These are phyloP conservation scores for Crepidotus variabilis DNA, from an alignment of 768 basidiomycete species.

Conservation along the genomic window DNA sequence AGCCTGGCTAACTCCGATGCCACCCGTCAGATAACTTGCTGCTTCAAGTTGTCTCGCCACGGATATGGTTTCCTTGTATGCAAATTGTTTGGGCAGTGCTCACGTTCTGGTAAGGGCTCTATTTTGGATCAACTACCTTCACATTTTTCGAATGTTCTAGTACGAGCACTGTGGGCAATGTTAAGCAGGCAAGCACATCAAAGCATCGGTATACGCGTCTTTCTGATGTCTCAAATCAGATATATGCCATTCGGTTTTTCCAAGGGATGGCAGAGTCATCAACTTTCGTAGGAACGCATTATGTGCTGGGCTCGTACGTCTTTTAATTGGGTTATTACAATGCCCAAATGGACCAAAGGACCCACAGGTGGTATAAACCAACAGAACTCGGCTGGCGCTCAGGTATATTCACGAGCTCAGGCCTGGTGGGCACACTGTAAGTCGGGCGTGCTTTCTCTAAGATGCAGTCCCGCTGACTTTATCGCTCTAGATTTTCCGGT, in stretches of 20 bases:
- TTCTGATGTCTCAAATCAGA: constrained; percentile 25
- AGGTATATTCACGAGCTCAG: constrained; percentile 67
- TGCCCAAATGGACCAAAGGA: background rate
- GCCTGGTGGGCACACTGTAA: constrained; percentile 58
- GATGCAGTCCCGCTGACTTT: background rate
- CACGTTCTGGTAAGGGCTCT: constrained; percentile 49
- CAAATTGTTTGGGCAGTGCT: constrained; percentile 64
- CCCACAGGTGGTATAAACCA: constrained; percentile 61
- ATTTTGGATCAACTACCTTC: background rate
- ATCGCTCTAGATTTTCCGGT: constrained; percentile 51
- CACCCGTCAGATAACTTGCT: constrained; percentile 54
- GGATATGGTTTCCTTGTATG: constrained; percentile 65
- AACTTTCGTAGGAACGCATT: constrained; percentile 74
- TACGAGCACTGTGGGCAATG: constrained; percentile 50
- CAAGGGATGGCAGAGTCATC: constrained; percentile 73
- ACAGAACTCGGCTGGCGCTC: constrained; percentile 70
- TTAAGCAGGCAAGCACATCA: constrained; percentile 43
- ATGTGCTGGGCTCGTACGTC: constrained; percentile 66
- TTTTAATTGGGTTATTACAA: too few relatives aligned
- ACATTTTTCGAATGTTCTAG: constrained; percentile 23
- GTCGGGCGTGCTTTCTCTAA: constrained; percentile 3
- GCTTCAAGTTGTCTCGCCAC: constrained; percentile 57
- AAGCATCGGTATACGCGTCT: background rate
- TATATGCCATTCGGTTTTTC: constrained; percentile 69
- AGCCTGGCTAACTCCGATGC: constrained; percentile 2